These are phyloP conservation scores for Suaeda aralocaspica DNA, from an alignment of 148 eudicot genomes.

Conservation along the genomic window DNA sequence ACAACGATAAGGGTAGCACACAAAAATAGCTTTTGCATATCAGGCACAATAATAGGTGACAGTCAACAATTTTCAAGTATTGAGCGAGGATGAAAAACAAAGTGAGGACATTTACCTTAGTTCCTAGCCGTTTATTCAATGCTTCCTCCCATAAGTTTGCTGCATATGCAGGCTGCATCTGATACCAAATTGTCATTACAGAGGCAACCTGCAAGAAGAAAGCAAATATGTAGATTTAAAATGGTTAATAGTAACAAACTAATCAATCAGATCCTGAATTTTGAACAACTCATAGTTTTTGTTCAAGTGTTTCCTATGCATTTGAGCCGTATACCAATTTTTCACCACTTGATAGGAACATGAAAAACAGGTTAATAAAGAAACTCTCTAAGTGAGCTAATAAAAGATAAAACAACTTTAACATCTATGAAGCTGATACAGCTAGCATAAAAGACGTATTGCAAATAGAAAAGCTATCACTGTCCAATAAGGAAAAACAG, in stretches of 20 bases:
- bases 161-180: conserved; percentile 82
- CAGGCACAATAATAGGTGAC: neutral
- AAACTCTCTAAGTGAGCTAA: too few species aligned
- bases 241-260: too few species aligned
- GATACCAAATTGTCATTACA: conserved; percentile 87
- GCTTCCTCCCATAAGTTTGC: conserved; percentile 95
- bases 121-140: conserved; percentile 87
- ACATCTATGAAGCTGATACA: too few species aligned
- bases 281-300: neutral
- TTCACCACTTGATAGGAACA: too few species aligned
- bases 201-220: conserved; percentile 71
- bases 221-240: conserved; percentile 4
- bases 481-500: too few species aligned
- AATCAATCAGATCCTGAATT: too few species aligned
- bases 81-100: neutral
- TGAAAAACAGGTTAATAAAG: too few species aligned
- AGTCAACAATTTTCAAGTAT: neutral
- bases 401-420: too few species aligned
- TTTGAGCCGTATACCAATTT: too few species aligned
- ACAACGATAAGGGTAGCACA: neutral
- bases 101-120: conserved; percentile 43
- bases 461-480: too few species aligned
- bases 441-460: too few species aligned
- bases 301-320: too few species aligned
- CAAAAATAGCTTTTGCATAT: neutral